These are phyloP conservation scores for Aspergillus pseudoterreus DNA, from an alignment of 2,329 filamentous ascomycete genomes.

Conservation along the genomic window DNA sequence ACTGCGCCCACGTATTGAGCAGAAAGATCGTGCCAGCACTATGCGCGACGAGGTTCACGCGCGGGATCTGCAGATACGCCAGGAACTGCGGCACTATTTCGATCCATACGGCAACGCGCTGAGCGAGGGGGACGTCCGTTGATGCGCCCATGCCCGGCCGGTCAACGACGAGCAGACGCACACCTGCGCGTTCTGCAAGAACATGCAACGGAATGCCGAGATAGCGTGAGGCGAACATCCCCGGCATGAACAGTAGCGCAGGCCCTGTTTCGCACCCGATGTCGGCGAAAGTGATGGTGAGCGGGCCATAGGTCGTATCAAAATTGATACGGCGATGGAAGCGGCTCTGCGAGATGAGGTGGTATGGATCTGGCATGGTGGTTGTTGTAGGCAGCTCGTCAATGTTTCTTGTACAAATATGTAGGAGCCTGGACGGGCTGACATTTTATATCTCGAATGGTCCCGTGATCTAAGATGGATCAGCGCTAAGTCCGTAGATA, in stretches of 20 bases:
- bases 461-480: too few species aligned
- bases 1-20: slow-evolving; percentile 34
- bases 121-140: slow-evolving; percentile 32
- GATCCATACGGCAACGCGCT: slow-evolving; percentile 38
- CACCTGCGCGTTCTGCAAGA: slow-evolving; percentile 19
- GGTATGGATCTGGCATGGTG: too few species aligned
- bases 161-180: slow-evolving; percentile 24
- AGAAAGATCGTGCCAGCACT: slow-evolving; percentile 42
- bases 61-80: slow-evolving; percentile 24
- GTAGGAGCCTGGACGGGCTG: too few species aligned
- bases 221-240: slow-evolving; percentile 27
- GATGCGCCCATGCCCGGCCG: slow-evolving; percentile 36
- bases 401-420: too few species aligned
- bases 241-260: slow-evolving; percentile 20
- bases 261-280: slow-evolving; percentile 13
- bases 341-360: slow-evolving; percentile 13
- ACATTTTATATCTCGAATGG: too few species aligned
- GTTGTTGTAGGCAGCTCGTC: too few species aligned
- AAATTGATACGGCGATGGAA: slow-evolving; percentile 20
- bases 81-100: slow-evolving; percentile 41
- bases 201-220: slow-evolving; percentile 17
- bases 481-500: too few species aligned
- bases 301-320: slow-evolving; percentile 6
- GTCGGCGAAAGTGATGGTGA: slow-evolving; percentile 21
- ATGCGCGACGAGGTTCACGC: slow-evolving; percentile 38